Evolutionary conservation across 1,284 basidiomycete genomes (phyloP), one percentile per base, ranked within the genome.

Genomic region (Stygiomarasmius scandens): DNA sequence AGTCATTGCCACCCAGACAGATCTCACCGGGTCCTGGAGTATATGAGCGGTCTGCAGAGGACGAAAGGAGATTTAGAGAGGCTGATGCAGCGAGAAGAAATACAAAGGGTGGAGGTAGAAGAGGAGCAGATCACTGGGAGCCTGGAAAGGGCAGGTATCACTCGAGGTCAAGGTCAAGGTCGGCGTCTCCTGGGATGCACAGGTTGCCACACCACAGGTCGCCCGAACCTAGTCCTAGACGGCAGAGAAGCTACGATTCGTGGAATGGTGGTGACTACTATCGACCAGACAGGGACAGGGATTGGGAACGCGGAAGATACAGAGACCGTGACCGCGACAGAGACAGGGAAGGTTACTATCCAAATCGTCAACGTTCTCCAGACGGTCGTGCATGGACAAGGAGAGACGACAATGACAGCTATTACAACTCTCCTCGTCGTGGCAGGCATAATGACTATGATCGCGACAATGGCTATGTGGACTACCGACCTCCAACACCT

Each of bases 11-110:
- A 32, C 38, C 20, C 23, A 23, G 52, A 56, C 63, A 66, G 55
- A 62, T 68, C 49, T 70, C 64, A 50, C 62, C 64, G 49, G 64
- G 64, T 22, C 32, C 63, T 5, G 72, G 67, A 52, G 73, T 76
- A 14, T 79, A 82, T 58, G 80, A 80, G 47, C 69, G 77, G 55
- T 64, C 71, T 23, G 73, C 71, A 48, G 79, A 80, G 43, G 78
- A 81, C 52, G 77, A 80, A 53, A 66, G 72, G 54, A 74, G 67
- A 69, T 61, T 45, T 46, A 34, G 62, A 58, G 55, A 59, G 1
- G 36, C 55, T 43, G 49, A 48, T 32, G 49, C 43, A n/a, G 44
- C 51, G 3, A 27, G 22, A 20, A 44, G 29, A 23, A 49, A 24
- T 24, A 32, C 34, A 34, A 49, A 47, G 27, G 29, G 50, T 38